A percentile compares a stretch with the other conserved stretches of the same genome.
These are phyloP conservation scores for Phytophthora kernoviae DNA, from an alignment of 352 stramenopile species.

Conservation along the genomic window DNA sequence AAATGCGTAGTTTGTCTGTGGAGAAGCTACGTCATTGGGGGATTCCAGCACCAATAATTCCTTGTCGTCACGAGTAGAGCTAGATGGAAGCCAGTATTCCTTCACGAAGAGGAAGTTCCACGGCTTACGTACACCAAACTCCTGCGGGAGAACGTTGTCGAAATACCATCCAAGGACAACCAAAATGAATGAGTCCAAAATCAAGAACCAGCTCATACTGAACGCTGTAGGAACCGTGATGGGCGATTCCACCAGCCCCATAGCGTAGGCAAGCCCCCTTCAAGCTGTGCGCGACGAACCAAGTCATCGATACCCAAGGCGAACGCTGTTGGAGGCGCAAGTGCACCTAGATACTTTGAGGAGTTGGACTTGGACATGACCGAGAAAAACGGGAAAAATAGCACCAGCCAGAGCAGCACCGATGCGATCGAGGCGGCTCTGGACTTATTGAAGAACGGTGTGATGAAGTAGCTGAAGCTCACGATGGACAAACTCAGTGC, in stretches of 20 bases:
- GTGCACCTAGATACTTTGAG: constrained; percentile 56
- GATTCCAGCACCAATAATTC: constrained; percentile 28
- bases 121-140: constrained; percentile 88
- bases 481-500: constrained; percentile 63
- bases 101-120: constrained; percentile 91
- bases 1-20: constrained; percentile 31
- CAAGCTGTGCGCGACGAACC: constrained; percentile 60
- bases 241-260: constrained; percentile 42
- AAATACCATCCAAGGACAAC: constrained; percentile 91
- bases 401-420: constrained; percentile 69
- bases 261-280: constrained; percentile 59
- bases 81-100: constrained; percentile 29
- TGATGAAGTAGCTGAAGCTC: constrained; percentile 70
- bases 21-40: constrained; percentile 21
- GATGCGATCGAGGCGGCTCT: constrained; percentile 64
- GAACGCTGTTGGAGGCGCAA: constrained; percentile 74
- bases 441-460: constrained; percentile 77
- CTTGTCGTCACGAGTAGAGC: constrained; percentile 15
- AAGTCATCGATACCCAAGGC: constrained; percentile 69
- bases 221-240: constrained; percentile 48
- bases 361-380: constrained; percentile 60
- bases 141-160: constrained; percentile 91
- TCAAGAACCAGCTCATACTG: constrained; percentile 68
- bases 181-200: constrained; percentile 89
- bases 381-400: constrained; percentile 80